phyloP scores from a whole-genome alignment of 2,329 filamentous ascomycete species.

The Ilyonectria destructans region DNA sequence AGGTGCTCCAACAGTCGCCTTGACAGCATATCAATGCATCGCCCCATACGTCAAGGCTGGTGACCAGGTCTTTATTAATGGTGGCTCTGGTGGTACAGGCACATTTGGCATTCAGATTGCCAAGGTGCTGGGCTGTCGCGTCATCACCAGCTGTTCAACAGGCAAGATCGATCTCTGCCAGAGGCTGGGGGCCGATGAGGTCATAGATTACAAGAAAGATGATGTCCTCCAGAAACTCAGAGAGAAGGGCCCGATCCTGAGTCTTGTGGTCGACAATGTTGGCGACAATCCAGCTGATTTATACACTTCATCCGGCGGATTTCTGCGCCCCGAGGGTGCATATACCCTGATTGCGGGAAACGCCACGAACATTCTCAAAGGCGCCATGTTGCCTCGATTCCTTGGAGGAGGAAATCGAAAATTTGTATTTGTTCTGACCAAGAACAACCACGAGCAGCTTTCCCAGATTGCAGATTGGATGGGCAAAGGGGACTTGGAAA shows the following conservation, averaged over 20 bases:
- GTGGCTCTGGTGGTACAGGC: conserved; percentile 76
- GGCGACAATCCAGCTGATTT: conserved; percentile 63
- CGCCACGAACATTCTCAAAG: conserved; percentile 43
- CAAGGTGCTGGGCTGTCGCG: conserved; percentile 73
- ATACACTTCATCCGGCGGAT: conserved; percentile 67
- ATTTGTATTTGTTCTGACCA: conserved; percentile 58
- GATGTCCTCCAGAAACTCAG: conserved; percentile 66
- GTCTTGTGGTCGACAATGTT: conserved; percentile 73
- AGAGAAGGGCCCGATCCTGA: conserved; percentile 63
- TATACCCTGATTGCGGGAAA: conserved; percentile 66
- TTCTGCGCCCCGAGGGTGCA: conserved; percentile 63
- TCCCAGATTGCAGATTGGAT: conserved; percentile 70
- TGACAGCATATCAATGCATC: conserved; percentile 67
- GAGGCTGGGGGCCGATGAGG: conserved; percentile 75
- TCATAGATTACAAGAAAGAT: conserved; percentile 72
- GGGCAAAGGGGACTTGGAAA: conserved; percentile 70
- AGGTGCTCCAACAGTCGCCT: conserved; percentile 60
- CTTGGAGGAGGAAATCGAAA: conserved; percentile 60
- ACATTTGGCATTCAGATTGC: conserved; percentile 76
- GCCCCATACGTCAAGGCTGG: conserved; percentile 64
- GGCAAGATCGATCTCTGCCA: conserved; percentile 72
- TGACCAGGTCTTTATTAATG: conserved; percentile 76
- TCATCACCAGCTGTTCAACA: conserved; percentile 74
- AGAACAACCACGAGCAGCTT: conserved; percentile 63
- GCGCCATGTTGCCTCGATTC: conserved; percentile 52